Conservation (phyloP, 257 asterid genomes). For the Apocynum venetum region DNA sequence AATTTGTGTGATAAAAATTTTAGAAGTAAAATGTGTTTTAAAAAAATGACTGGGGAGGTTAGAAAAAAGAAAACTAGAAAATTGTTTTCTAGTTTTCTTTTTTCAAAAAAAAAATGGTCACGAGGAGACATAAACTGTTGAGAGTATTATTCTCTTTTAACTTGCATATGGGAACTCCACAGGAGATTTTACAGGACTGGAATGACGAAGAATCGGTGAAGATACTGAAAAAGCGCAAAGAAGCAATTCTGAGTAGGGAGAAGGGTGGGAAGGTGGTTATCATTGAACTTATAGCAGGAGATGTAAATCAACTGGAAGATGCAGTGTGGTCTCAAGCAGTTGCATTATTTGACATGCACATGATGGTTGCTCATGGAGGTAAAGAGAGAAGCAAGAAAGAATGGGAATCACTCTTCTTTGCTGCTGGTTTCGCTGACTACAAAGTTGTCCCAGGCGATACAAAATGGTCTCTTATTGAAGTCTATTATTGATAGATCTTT, state of each 20-base stretch:
- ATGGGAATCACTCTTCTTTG: constrained; percentile 11
- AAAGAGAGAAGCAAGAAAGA: constrained; percentile 18
- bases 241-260: constrained; percentile 21
- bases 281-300: constrained; percentile 20
- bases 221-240: constrained; percentile 22
- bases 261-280: constrained; percentile 27
- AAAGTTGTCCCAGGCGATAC: neutral
- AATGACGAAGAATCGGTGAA: constrained; percentile 22
- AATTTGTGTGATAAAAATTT: no score
- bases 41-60: no score
- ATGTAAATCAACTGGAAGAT: neutral
- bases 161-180: no score
- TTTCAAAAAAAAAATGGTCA: no score
- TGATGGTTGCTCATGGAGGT: constrained; percentile 12
- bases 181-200: constrained; percentile 38
- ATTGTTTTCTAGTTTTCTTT: no score
- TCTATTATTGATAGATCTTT: constrained; percentile 5
- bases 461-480: neutral
- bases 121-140: no score
- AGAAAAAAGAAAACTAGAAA: no score
- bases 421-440: constrained; percentile 11
- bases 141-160: no score
- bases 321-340: neutral
- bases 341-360: neutral
- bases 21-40: no score